phyloP scores from a whole-genome alignment of 2,329 filamentous ascomycete species.

The Emmonsia crescens region DNA sequence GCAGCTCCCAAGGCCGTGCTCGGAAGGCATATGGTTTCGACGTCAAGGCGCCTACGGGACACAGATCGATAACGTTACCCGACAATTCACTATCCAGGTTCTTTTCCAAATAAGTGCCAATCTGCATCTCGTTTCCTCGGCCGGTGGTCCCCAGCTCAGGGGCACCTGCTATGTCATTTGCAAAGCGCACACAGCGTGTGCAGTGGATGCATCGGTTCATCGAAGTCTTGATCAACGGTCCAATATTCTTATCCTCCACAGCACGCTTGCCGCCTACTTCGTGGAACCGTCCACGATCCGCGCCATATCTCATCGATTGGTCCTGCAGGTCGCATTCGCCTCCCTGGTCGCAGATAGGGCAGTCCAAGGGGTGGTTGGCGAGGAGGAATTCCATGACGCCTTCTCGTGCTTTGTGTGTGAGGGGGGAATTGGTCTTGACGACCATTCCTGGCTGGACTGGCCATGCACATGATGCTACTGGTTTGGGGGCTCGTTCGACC shows the following conservation, averaged over 20 bases:
- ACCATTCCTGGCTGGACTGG: slow-evolving; percentile 98
- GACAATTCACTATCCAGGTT: slow-evolving; percentile 92
- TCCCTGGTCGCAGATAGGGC: slow-evolving; percentile 96
- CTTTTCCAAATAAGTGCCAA: slow-evolving; percentile 92
- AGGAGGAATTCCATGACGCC: slow-evolving; percentile 98
- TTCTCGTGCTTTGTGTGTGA: slow-evolving; percentile 95
- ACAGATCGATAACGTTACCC: slow-evolving; percentile 95
- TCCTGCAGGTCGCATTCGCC: slow-evolving; percentile 98
- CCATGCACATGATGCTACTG: slow-evolving; percentile 97
- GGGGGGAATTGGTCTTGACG: slow-evolving; percentile 93
- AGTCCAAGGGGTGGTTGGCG: slow-evolving; percentile 91
- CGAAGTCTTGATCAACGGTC: slow-evolving; percentile 94
- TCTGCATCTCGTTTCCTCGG: slow-evolving; percentile 94
- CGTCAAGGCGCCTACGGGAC: slow-evolving; percentile 89
- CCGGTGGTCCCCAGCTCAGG: slow-evolving; percentile 90
- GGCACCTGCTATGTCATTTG: slow-evolving; percentile 92
- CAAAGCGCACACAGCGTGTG: slow-evolving; percentile 93
- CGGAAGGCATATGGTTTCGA: slow-evolving; percentile 98
- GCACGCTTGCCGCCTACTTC: slow-evolving; percentile 92
- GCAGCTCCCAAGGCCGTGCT: slow-evolving; percentile 91
- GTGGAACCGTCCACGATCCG: slow-evolving; percentile 92
- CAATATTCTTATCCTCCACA: slow-evolving; percentile 99
- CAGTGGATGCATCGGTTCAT: slow-evolving; percentile 99
- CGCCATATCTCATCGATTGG: slow-evolving; percentile 97
- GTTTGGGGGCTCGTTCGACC: slow-evolving; percentile 92